These are phyloP conservation scores for Arthroderma sp. DNA, from an alignment of 2,329 filamentous ascomycete species.

Conservation along the genomic window DNA sequence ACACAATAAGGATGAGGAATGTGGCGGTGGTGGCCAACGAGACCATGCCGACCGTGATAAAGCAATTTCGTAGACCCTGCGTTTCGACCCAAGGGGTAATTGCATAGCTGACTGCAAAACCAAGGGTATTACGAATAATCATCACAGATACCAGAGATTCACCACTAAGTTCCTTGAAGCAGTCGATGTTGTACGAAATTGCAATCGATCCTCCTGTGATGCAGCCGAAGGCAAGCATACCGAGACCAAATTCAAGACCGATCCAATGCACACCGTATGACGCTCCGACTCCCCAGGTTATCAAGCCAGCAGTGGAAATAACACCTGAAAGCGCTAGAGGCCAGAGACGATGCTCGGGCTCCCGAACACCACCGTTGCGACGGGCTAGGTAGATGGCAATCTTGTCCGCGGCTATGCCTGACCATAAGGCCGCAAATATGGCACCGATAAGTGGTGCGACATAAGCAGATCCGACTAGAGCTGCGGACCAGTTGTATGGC, in stretches of 20 bases:
- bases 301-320: conserved; percentile 13
- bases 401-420: conserved; percentile 11
- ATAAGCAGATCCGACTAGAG: conserved; percentile 17
- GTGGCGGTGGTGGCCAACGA: conserved; percentile 16
- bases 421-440: conserved; percentile 8
- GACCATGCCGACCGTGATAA: conserved; percentile 21
- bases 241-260: conserved; percentile 19
- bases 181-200: conserved; percentile 18
- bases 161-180: conserved; percentile 18
- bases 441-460: conserved; percentile 15
- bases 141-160: conserved; percentile 24
- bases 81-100: conserved; percentile 25
- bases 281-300: conserved; percentile 20
- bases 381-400: conserved; percentile 25
- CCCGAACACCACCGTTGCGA: conserved; percentile 28
- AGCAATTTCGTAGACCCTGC: conserved; percentile 21
- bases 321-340: conserved; percentile 15
- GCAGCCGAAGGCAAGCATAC: conserved; percentile 16
- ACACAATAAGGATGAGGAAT: conserved; percentile 20
- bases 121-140: conserved; percentile 27
- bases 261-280: conserved; percentile 17
- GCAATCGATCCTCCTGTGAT: conserved; percentile 13
- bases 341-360: conserved; percentile 27
- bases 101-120: conserved; percentile 18
- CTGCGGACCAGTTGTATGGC: conserved; percentile 19